Evolutionary conservation across 768 basidiomycete genomes (phyloP), one percentile per base, ranked within the genome.

Genomic region (Trametes coccinea): DNA sequence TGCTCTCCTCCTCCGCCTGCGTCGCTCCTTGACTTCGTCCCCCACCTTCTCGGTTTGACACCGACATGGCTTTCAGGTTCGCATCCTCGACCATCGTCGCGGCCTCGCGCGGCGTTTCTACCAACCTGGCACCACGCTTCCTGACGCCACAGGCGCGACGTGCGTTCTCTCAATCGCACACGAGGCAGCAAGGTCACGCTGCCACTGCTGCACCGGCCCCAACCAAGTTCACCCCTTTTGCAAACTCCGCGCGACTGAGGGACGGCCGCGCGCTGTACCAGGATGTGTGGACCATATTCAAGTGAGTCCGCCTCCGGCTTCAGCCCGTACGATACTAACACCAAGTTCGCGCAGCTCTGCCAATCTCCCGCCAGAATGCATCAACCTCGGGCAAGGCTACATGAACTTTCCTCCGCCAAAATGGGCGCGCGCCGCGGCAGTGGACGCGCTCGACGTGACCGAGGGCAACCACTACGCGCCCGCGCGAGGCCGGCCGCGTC

Each of bases 271-370:
- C 92, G 0, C 74, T 93, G 29, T 85, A 82, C 22, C 80, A 84
- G 70, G 93, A 95, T 73, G 93, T 95, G 22, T 95, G 93, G 93
- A 89, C 90, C 2, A 88, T 94, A 66, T 94, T 84, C 84, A 92
- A 89, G 92, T 91, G 62, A 29, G 45, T 53, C 2, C 33, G 14
- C 53, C 34, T 16, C 60, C 59, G 22, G 22, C 22, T 22, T 22
- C 22, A 22, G 22, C 22, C 22, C 34, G 6, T 37, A 2, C 34
- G 34, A 37, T 16, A 6, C 4, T 43, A 14, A 43, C 7, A 9
- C 41, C 41, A 37, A 6, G 1, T 0, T 37, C 2, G 34, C 2
- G 4, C 72, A 97, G 93, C 70, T 92, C 83, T 43, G 88, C 82
- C 41, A 96, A 96, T 70, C 82, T 98, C 61, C 95, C 95, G 0